Conservation (phyloP, 2,329 filamentous ascomycete genomes). For the Aspergillus tubingensis region DNA sequence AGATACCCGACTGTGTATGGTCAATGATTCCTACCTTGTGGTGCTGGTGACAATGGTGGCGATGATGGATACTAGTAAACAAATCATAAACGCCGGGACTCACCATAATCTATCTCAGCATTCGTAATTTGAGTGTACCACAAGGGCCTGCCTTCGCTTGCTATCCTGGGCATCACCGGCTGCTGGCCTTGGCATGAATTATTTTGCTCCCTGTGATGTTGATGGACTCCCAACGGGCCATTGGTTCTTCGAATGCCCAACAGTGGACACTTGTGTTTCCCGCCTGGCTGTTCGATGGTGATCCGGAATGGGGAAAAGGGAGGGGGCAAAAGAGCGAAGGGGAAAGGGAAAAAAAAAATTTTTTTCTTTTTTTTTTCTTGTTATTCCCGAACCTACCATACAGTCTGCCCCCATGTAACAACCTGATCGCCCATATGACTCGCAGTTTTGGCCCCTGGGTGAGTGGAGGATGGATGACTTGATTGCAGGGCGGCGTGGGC, state of each 20-base stretch:
- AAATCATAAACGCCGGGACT: not conserved
- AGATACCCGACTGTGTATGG: conserved; percentile 4
- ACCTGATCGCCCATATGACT: conserved; percentile 13
- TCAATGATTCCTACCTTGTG: not conserved
- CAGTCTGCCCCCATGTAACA: conserved; percentile 14
- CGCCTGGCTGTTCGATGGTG: conserved; percentile 12
- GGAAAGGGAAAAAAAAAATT: not conserved
- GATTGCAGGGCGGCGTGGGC: conserved; percentile 20
- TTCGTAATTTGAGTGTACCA: conserved; percentile 4
- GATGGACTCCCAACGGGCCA: conserved; percentile 8
- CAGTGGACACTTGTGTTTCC: conserved; percentile 14
- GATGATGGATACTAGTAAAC: not conserved
- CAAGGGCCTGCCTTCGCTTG: conserved; percentile 10
- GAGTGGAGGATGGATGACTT: conserved; percentile 1
- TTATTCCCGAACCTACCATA: conserved; percentile 6
- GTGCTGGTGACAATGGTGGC: conserved; percentile 1
- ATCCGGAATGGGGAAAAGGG: conserved; percentile 5
- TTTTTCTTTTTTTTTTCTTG: no score
- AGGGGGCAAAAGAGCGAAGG: conserved; percentile 6
- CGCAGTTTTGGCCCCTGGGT: conserved; percentile 14
- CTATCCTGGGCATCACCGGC: conserved; percentile 19
- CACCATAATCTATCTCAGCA: not conserved
- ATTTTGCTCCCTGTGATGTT: conserved; percentile 3
- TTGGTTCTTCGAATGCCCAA: not conserved
- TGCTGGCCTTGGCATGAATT: conserved; percentile 9